Conservation (phyloP, 352 stramenopile genomes). For the Pythium monospermum region DNA sequence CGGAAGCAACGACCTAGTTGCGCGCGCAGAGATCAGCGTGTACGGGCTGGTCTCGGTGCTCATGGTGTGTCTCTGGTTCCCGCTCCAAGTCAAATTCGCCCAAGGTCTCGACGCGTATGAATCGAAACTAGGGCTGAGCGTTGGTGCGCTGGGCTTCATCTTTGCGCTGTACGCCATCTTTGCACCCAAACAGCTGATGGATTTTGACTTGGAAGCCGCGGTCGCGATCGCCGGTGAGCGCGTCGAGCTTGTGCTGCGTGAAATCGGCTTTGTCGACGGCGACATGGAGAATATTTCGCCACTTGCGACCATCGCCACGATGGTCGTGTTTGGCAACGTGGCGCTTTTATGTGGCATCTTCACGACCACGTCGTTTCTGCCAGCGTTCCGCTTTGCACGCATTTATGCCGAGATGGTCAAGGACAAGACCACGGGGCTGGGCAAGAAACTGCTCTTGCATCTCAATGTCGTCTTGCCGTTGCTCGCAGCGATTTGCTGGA, state of each 20-base stretch:
- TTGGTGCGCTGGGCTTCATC: constrained; percentile 57
- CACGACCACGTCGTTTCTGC: constrained; percentile 59
- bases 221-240: constrained; percentile 30
- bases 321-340: constrained; percentile 27
- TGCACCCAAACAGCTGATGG: constrained; percentile 47
- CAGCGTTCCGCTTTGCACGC: constrained; percentile 68
- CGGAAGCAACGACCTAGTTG: constrained; percentile 2
- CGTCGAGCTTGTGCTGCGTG: constrained; percentile 44
- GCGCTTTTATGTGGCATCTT: constrained; percentile 47
- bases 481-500: constrained; percentile 46
- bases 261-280: constrained; percentile 53
- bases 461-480: constrained; percentile 67
- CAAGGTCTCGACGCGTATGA: constrained; percentile 61
- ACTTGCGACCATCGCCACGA: constrained; percentile 17
- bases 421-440: constrained; percentile 24
- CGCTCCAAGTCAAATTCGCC: constrained; percentile 64
- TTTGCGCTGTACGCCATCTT: constrained; percentile 55
- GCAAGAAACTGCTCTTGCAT: constrained; percentile 53
- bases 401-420: constrained; percentile 75
- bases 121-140: constrained; percentile 41
- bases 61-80: constrained; percentile 68
- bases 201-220: constrained; percentile 64
- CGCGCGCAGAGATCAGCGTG: constrained; percentile 44
- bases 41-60: constrained; percentile 64
- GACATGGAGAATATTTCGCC: constrained; percentile 48